A percentile compares a stretch with the other conserved stretches of the same genome.
Conservation (phyloP, 805 yeast genomes). For the Sugiyamaella chiloensis region DNA sequence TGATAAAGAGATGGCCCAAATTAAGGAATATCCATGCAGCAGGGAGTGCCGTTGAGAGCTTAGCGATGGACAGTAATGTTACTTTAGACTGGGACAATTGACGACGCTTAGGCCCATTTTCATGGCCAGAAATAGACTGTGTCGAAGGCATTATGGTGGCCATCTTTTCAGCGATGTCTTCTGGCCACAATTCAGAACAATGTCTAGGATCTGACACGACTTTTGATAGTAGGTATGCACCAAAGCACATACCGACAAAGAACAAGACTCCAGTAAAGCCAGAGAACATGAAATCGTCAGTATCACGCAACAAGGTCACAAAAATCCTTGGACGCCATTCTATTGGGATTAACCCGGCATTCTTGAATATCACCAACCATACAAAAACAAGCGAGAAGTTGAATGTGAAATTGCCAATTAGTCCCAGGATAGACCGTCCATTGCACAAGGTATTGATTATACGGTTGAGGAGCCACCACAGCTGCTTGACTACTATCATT, state of each 20-base stretch:
- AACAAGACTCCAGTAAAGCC: constrained; percentile 24
- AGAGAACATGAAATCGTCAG: constrained; percentile 36
- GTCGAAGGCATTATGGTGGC: not conserved
- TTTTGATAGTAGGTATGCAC: not conserved
- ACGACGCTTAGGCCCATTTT: not conserved
- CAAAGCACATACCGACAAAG: not conserved
- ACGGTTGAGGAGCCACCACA: not conserved
- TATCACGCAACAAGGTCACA: constrained; percentile 44
- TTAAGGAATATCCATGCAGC: constrained; percentile 10
- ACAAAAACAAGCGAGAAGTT: constrained; percentile 29
- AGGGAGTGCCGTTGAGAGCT: not conserved
- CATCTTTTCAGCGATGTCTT: not conserved
- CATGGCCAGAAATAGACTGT: not conserved
- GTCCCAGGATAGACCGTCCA: constrained; percentile 9
- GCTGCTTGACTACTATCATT: not conserved
- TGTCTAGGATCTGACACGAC: not conserved
- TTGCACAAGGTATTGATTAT: constrained; percentile 6
- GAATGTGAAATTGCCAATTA: constrained; percentile 10
- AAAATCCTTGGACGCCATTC: constrained; percentile 52
- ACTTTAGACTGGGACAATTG: not conserved
- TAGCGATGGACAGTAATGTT: not conserved
- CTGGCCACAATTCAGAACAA: not conserved
- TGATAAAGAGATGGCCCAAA: constrained; percentile 3
- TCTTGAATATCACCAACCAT: constrained; percentile 20
- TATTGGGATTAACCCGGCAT: constrained; percentile 48